These are phyloP conservation scores for Euphorbia schlechtendalii DNA, from an alignment of 441 rosid species.

Conservation along the genomic window DNA sequence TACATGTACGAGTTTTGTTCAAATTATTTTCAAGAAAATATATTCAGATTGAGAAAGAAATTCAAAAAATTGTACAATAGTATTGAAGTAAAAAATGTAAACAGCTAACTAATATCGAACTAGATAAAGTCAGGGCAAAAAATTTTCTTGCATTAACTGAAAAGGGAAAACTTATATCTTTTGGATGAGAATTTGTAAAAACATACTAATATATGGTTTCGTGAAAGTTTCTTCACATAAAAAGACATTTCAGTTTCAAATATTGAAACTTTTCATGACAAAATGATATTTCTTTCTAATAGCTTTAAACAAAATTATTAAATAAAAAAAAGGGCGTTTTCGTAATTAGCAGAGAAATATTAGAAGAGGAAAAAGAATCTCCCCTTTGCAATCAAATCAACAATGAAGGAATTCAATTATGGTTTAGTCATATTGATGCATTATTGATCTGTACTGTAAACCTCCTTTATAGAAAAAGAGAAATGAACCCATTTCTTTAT, in stretches of 20 bases:
- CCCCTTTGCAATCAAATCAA: neutral
- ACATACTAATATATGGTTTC: neutral
- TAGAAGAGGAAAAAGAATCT: constrained; percentile 14
- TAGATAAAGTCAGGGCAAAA: too few relatives aligned
- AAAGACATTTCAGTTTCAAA: too few relatives aligned
- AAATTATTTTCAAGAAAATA: too few relatives aligned
- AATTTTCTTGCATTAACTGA: too few relatives aligned
- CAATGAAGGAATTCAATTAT: neutral
- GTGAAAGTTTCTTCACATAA: neutral
- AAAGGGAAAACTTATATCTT: neutral
- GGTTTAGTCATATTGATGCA: neutral
- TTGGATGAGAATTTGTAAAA: too few relatives aligned
- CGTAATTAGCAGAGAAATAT: constrained; percentile 3
- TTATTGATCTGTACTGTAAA: neutral
- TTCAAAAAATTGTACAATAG: too few relatives aligned
- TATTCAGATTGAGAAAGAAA: too few relatives aligned
- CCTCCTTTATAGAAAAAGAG: neutral
- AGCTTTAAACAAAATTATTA: neutral
- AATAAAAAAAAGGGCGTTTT: neutral
- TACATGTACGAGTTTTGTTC: too few relatives aligned
- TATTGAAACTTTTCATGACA: too few relatives aligned
- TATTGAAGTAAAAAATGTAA: too few relatives aligned
- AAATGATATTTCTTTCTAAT: too few relatives aligned
- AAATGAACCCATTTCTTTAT: neutral
- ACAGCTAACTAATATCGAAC: too few relatives aligned